A percentile compares a stretch with the other conserved stretches of the same genome.
phyloP scores from a whole-genome alignment of 257 asterid species.

The Haberlea rhodopensis region DNA sequence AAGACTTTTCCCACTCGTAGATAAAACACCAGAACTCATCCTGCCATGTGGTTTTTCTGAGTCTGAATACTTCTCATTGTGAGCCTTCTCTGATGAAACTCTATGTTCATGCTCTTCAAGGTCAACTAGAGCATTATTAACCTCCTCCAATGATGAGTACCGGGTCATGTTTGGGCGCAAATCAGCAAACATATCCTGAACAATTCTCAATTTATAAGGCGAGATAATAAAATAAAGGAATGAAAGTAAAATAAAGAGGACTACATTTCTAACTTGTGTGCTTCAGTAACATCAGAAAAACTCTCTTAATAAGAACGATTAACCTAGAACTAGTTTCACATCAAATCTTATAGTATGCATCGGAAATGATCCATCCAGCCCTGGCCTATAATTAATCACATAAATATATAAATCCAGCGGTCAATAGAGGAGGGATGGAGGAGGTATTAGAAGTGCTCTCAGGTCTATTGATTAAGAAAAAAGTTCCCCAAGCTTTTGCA shows the following conservation, averaged over 20 bases:
- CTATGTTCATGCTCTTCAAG: conserved; percentile 83
- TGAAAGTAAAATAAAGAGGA: conserved; percentile 9
- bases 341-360: neutral
- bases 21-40: conserved; percentile 45
- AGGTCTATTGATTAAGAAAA: neutral
- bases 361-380: neutral
- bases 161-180: conserved; percentile 92
- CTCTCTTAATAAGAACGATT: neutral
- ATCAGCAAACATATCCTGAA: conserved; percentile 87
- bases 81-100: conserved; percentile 64
- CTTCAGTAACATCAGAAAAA: conserved; percentile 3
- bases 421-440: neutral
- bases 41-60: conserved; percentile 45
- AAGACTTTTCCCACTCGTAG: conserved; percentile 54
- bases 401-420: neutral
- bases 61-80: conserved; percentile 58
- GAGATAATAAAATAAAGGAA: conserved; percentile 5
- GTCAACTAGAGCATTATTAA: conserved; percentile 68
- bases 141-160: conserved; percentile 77
- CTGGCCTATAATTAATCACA: neutral
- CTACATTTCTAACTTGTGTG: neutral
- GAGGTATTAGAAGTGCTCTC: neutral
- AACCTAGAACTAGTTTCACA: conserved; percentile 4
- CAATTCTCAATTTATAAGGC: conserved; percentile 28
- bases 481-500: neutral